Conservation (phyloP, 768 basidiomycete genomes). For the Sutorius australiensis region DNA sequence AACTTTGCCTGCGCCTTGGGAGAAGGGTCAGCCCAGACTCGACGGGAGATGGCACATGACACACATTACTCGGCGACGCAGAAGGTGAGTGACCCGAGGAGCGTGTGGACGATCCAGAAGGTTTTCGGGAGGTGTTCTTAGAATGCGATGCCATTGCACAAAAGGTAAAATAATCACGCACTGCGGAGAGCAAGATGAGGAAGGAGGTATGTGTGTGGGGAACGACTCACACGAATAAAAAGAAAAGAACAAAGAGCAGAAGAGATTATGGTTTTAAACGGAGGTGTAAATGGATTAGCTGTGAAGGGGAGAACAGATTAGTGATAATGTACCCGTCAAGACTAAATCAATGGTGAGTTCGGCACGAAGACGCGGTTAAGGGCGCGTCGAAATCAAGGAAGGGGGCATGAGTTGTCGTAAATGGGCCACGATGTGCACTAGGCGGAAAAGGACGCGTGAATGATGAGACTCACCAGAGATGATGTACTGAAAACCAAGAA, state of each 20-base stretch:
- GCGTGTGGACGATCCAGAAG: slow-evolving; percentile 65
- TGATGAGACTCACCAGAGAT: slow-evolving; percentile 31
- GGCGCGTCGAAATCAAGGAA: slow-evolving; percentile 26
- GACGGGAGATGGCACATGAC: slow-evolving; percentile 15
- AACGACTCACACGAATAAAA: slow-evolving; percentile 29
- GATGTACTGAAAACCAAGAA: slow-evolving; percentile 28
- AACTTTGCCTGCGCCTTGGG: slow-evolving; percentile 44
- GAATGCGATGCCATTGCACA: slow-evolving; percentile 32
- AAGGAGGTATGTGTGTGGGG: slow-evolving; percentile 6
- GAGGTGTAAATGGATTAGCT: slow-evolving; percentile 36
- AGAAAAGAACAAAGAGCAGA: slow-evolving; percentile 23
- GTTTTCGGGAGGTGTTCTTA: slow-evolving; percentile 55
- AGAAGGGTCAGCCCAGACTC: slow-evolving; percentile 8
- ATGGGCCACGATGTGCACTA: slow-evolving; percentile 29
- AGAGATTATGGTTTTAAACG: slow-evolving; percentile 34
- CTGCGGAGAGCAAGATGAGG: slow-evolving; percentile 20
- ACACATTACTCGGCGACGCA: slow-evolving; percentile 56
- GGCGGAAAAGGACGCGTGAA: slow-evolving; percentile 29
- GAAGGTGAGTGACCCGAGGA: slow-evolving; percentile 62
- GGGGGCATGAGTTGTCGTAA: slow-evolving; percentile 29
- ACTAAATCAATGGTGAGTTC: slow-evolving; percentile 16
- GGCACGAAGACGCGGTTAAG: slow-evolving; percentile 32
- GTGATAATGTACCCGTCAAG: slow-evolving; percentile 25
- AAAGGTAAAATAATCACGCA: slow-evolving; percentile 29
- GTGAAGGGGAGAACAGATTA: slow-evolving; percentile 23